Conservation (phyloP, 2,329 filamentous ascomycete genomes). For the Sarocladium strictum region DNA sequence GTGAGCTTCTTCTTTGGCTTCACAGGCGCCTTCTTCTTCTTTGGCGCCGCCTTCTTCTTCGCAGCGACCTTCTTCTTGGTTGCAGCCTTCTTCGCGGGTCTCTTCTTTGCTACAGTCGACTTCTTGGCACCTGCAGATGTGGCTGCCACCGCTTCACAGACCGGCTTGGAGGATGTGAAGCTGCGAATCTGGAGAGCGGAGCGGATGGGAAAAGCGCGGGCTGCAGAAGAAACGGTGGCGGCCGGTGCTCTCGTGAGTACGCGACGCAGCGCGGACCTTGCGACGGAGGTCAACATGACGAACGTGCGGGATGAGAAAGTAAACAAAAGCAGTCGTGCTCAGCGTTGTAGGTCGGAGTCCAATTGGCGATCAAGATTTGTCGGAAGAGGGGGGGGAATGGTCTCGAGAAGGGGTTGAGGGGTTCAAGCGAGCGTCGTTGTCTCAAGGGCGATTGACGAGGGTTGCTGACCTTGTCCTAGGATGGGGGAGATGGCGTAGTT, state of each 20-base stretch:
- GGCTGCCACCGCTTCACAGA: conserved; percentile 9
- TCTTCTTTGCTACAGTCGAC: conserved; percentile 12
- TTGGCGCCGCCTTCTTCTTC: conserved; percentile 17
- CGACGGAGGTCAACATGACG: conserved; percentile 36
- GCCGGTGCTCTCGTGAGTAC: conserved; percentile 19
- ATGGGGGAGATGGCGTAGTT: background rate
- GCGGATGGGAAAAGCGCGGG: conserved; percentile 18
- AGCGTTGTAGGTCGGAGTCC: background rate
- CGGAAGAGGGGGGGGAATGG: background rate
- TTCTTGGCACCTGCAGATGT: conserved; percentile 11
- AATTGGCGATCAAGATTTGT: background rate
- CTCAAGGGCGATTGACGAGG: conserved; percentile 6
- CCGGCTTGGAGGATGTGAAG: conserved; percentile 22
- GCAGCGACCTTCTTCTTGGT: conserved; percentile 16
- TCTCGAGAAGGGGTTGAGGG: background rate
- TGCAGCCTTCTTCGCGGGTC: conserved; percentile 17
- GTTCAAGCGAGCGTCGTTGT: background rate
- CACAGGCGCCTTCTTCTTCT: conserved; percentile 20
- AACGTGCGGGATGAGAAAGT: background rate
- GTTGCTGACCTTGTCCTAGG: conserved; percentile 1
- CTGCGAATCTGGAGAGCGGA: conserved; percentile 19
- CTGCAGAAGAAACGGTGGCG: conserved; percentile 13
- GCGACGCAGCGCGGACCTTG: conserved; percentile 32
- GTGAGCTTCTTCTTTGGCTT: conserved; percentile 26
- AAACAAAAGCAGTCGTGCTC: background rate